Percentiles rank a stretch among this genome's conserved stretches.
Conservation (phyloP, 805 yeast genomes). For the Ogataea siamensis region DNA sequence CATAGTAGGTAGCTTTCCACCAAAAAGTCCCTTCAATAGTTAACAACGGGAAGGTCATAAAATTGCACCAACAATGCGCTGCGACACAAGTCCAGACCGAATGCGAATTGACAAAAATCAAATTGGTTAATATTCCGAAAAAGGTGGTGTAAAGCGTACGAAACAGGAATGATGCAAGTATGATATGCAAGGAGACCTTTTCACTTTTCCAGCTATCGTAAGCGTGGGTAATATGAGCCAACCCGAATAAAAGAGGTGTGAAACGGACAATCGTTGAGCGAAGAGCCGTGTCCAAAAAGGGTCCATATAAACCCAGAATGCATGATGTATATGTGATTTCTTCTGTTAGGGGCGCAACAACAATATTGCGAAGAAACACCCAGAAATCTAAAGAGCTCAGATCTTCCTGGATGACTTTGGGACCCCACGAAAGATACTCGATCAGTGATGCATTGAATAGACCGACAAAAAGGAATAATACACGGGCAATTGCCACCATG, state of each 20-base stretch:
- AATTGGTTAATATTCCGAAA: conserved; percentile 68
- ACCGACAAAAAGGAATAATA: conserved; percentile 34
- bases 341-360: conserved; percentile 77
- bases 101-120: conserved; percentile 49
- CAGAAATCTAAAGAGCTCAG: conserved; percentile 16
- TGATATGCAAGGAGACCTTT: conserved; percentile 27
- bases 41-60: conserved; percentile 60
- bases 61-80: conserved; percentile 68
- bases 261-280: conserved; percentile 27
- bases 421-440: conserved; percentile 32
- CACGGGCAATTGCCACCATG: conserved; percentile 19
- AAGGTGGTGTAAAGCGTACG: conserved; percentile 66
- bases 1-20: conserved; percentile 38
- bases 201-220: conserved; percentile 40
- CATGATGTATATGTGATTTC: conserved; percentile 66
- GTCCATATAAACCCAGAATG: conserved; percentile 34
- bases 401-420: conserved; percentile 6
- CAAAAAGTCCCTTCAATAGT: conserved; percentile 12
- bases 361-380: conserved; percentile 51
- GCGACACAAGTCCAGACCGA: conserved; percentile 55
- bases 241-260: conserved; percentile 68
- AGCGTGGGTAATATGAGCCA: conserved; percentile 80
- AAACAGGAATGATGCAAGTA: conserved; percentile 38
- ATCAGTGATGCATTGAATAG: conserved; percentile 51
- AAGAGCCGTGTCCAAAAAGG: conserved; percentile 17